Evolutionary conservation across 129 eudicot species (phyloP), one percentile per base, ranked within the genome.

Genomic region (Pittosporum tobira): DNA sequence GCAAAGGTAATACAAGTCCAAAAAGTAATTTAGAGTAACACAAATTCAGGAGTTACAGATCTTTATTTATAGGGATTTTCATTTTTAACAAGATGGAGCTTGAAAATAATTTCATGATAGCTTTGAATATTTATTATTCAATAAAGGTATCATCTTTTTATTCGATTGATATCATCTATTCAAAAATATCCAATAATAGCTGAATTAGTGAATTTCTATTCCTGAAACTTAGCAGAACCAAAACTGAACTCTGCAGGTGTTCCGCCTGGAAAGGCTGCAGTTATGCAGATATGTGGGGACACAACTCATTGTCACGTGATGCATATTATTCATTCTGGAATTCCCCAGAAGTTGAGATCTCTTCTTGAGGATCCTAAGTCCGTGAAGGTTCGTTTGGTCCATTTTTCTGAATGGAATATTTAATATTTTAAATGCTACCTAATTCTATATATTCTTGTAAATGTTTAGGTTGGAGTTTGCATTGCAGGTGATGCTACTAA

Each of bases 241-340:
- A 36, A 51, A 43, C 31, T 67, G 59, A 57, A 72, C 68, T 58
- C 19, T 53, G 76, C 84, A 88, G 96, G 91, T 52, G 80, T 70
- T 44, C 64, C 62, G 19, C 88, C 78, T 56, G 78, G 85, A 38
- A 88, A 81, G 78, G 85, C 81, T 26, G 94, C 96, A 42, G 91
- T 88, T 62, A 64, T 88, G 81, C 96, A 88, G 56, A 71, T 88
- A 69, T 88, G 96, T 72, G 91, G 79, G 21, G 88, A 77, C 44
- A 64, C 60, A 48, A 73, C 51, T 43, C 40, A 62, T 70, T 88
- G 94, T 53, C 69, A 81, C 68, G 94, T 88, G 18, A 73, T 88
- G 84, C 96, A 88, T 75, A 70, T 88, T 61, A 30, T 71, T 57
- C 94, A 88, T 68, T 81, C 94, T 67, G 89, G 88, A 69, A 76